Percentiles rank a stretch among this genome's conserved stretches.
Conservation (phyloP, 768 basidiomycete species). For the Lactifluus hygrophoroides region DNA sequence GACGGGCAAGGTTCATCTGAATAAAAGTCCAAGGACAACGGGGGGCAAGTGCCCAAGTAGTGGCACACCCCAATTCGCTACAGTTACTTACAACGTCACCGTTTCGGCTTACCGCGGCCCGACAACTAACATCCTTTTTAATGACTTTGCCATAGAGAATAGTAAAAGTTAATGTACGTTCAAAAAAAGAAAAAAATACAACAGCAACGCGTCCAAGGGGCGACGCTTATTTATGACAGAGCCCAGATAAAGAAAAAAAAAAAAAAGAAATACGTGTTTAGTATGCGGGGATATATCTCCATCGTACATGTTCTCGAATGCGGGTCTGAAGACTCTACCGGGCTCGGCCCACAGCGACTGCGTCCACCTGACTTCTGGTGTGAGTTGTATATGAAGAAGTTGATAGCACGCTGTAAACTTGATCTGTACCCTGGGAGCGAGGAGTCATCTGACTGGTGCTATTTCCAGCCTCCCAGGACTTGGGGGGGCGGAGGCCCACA, state of each 20-base stretch:
- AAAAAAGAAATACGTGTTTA: constrained; percentile 1
- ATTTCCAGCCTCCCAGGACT: constrained; percentile 51
- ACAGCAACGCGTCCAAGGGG: constrained; percentile 5
- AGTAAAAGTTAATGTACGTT: neutral
- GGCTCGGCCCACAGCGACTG: constrained; percentile 17
- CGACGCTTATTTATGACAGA: constrained; percentile 2
- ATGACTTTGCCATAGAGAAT: neutral
- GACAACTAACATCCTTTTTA: neutral
- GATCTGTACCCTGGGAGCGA: constrained; percentile 12
- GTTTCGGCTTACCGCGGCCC: constrained; percentile 8
- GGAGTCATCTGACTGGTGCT: constrained; percentile 9
- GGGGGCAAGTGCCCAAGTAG: constrained; percentile 11
- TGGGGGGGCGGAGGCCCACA: constrained; percentile 69
- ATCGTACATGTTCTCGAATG: constrained; percentile 2
- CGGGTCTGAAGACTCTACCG: constrained; percentile 1
- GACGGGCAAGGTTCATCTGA: constrained; percentile 80
- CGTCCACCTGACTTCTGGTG: constrained; percentile 21
- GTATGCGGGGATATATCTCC: neutral
- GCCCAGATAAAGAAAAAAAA: neutral
- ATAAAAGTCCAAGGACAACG: constrained; percentile 12
- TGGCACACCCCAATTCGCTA: neutral
- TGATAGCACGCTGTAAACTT: constrained; percentile 9
- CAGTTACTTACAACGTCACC: neutral
- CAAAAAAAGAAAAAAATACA: constrained; percentile 5
- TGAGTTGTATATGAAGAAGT: constrained; percentile 11